Evolutionary conservation across 73 alveolate species (phyloP), one percentile per base, ranked within the genome.

Genomic region (Tetrahymena borealis): DNA sequence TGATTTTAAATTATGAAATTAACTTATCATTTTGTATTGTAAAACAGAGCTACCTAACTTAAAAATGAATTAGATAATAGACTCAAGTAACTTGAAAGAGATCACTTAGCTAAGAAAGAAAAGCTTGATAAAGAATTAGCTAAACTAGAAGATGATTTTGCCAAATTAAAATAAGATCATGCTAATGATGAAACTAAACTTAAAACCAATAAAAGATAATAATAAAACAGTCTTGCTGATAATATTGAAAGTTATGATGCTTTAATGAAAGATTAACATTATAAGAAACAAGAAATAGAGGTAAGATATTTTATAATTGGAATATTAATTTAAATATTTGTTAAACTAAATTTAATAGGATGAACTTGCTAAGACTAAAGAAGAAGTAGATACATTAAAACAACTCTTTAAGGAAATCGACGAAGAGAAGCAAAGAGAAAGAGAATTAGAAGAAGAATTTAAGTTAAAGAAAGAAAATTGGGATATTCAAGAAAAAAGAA

Each of bases 401-500:
- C 32, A 79, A 32, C 79, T 79, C 40, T 93, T 93, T 60, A 85
- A 40, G 40, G 95, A 91, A 39, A 92, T 93, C 18, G 95, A 93
- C 90, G 36, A 85, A 93, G 95, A 93, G 20, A 93, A 40, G 33
- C 93, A 78, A 85, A 93, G 95, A 93, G 95, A 93, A 85, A 93
- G 95, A 85, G 78, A 93, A 36, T 79, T 93, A 33, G 95, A 93
- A 93, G 95, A 93, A 78, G 95, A 93, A 93, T 93, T 85, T 38
- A 93, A 91, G 43, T 60, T 79, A 79, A 79, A 37, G 78, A 93
- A 85, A 33, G 95, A 93, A 33, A 32, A 39, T 32, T 92, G 91
- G 39, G 32, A 93, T 79, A 93, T 93, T 13, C 85, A 93, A 39
- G 90, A 39, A 41, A 92, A 90, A 39, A 93, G 91, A 31, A 85